A percentile compares a stretch with the other conserved stretches of the same genome.
Evolutionary conservation across 2,329 filamentous ascomycete species (phyloP).

Genomic region (Hypoxylon sp.): DNA sequence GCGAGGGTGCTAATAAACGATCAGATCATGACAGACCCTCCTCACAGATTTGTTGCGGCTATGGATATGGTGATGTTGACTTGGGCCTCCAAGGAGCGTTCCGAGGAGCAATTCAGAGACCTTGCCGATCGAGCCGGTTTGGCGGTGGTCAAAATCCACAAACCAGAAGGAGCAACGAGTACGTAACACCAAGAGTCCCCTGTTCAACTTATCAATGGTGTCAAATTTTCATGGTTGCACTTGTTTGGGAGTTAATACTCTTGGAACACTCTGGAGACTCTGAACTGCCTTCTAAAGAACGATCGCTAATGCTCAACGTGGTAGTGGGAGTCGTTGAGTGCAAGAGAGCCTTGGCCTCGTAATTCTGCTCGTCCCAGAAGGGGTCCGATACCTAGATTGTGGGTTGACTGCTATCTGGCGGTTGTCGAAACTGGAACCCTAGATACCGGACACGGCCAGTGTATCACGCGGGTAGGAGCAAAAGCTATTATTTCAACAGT

Average conservation of each 20-base stretch:
- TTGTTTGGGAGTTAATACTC: not conserved
- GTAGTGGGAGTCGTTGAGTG: conserved; percentile 37
- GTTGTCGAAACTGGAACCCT: not conserved
- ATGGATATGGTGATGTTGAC: conserved; percentile 40
- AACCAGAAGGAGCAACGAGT: conserved; percentile 26
- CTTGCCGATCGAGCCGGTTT: conserved; percentile 31
- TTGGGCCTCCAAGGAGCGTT: conserved; percentile 30
- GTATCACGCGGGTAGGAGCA: not conserved
- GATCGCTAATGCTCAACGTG: not conserved
- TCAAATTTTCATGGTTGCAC: not conserved
- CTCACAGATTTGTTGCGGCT: conserved; percentile 31
- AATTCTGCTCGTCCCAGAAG: not conserved
- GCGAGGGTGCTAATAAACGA: conserved; percentile 40
- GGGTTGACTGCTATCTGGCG: not conserved
- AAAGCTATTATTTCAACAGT: not conserved
- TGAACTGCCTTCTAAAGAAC: not conserved
- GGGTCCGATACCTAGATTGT: not conserved
- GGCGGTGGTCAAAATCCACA: conserved; percentile 34
- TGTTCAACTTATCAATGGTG: not conserved
- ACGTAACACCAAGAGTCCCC: not conserved
- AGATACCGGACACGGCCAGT: not conserved
- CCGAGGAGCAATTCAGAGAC: conserved; percentile 33
- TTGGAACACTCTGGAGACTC: not conserved
- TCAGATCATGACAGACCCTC: conserved; percentile 38
- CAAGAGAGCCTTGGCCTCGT: conserved; percentile 27